Evolutionary conservation across 768 basidiomycete species (phyloP).

Genomic region (Lactarius indigo): DNA sequence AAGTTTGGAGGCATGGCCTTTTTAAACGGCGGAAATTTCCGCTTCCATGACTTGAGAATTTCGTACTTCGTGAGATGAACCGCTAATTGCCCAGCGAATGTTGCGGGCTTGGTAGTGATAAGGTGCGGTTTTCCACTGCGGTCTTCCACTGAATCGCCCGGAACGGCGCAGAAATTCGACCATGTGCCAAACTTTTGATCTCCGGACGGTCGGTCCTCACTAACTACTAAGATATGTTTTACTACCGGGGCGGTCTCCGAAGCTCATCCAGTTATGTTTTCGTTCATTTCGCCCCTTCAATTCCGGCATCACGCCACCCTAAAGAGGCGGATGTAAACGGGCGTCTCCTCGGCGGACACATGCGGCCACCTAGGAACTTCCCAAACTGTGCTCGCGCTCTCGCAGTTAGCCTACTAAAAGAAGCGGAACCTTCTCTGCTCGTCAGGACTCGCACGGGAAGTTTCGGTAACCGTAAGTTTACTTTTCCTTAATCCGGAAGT

Average conservation of each 20-base stretch:
- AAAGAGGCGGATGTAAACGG: constrained; percentile 5
- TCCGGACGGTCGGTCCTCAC: constrained; percentile 22
- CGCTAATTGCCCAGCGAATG: constrained; percentile 22
- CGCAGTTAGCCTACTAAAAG: background rate
- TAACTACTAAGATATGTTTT: constrained; percentile 14
- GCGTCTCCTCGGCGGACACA: constrained; percentile 14
- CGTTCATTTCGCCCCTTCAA: constrained; percentile 17
- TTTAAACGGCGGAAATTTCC: constrained; percentile 18
- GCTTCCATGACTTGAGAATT: constrained; percentile 23
- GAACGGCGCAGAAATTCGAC: constrained; percentile 21
- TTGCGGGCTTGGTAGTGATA: constrained; percentile 23
- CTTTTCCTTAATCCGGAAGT: constrained; percentile 15
- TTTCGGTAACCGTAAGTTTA: constrained; percentile 16
- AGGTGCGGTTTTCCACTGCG: constrained; percentile 22
- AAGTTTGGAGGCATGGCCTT: constrained; percentile 16
- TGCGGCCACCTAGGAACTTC: background rate
- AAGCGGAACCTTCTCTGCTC: constrained; percentile 5
- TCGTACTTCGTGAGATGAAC: constrained; percentile 25
- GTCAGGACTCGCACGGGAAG: constrained; percentile 8
- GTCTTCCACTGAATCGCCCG: constrained; percentile 20
- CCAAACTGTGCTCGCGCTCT: background rate
- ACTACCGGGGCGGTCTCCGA: constrained; percentile 19
- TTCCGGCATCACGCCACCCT: constrained; percentile 20
- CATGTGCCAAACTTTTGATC: constrained; percentile 25
- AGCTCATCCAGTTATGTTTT: constrained; percentile 16